Base-by-base conservation (phyloP, 2,329 filamentous ascomycete species). In the Calonectria hawksworthii region DNA sequence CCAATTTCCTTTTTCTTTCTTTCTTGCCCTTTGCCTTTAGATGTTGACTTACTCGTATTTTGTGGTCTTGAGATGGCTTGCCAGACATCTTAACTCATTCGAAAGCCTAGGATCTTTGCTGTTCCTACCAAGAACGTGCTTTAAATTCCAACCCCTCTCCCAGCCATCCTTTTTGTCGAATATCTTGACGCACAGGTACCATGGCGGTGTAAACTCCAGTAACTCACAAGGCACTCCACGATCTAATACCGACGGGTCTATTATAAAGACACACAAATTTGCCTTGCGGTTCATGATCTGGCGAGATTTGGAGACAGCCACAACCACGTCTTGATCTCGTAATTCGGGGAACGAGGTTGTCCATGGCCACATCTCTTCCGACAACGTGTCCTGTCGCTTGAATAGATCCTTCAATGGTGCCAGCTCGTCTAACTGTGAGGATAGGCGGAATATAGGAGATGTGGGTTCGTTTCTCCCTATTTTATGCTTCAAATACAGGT, bases 91-190 rank as follows among this genome's bases (percentile, higher is more conserved):
- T 6, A 63, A 44, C 23, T 63, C 34, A 30, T 52, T 28, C n/a
- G 21, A 23, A n/a, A 67, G 30, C 16, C n/a, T 67, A 7, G 44
- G n/a, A 23, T 36, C 50, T 54, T 47, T 47, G 13, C 18, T 23
- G 16, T 47, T 34, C 6, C 59, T 36, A 21, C 34, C 61, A 18
- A 32, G 23, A 28, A 59, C 38, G 10, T 41, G 16, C 5, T 59
- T 59, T 13, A 61, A 9, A 28, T 69, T 69, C 66, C 66, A 69
- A n/a, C 66, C 51, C n/a, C 38, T 69, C 6, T 69, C 28, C 51
- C 66, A 59, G 18, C 66, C 66, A 26, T 26, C 32, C 26, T 36
- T 68, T 26, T 56, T 38, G 23, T 56, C 65, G n/a, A 41, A 68
- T 14, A 34, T 54, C 18, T 68, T 68, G 14, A 68, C 34, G 21